Conservation (phyloP, 2,329 filamentous ascomycete genomes). For the Talaromyces sp. region DNA sequence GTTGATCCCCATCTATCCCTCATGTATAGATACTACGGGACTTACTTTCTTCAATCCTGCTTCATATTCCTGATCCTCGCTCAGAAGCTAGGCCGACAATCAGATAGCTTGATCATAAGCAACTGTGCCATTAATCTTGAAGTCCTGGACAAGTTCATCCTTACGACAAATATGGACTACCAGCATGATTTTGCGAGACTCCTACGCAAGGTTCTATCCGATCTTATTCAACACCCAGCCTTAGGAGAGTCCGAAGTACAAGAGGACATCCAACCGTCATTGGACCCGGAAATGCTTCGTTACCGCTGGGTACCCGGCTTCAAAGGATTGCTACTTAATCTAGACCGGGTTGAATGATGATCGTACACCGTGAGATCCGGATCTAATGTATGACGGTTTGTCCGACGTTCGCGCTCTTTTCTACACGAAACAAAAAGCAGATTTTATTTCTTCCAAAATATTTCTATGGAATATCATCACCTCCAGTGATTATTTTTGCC, state of each 20-base stretch:
- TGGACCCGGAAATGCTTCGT: conserved; percentile 8
- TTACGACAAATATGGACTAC: conserved; percentile 6
- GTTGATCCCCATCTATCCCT: conserved; percentile 5
- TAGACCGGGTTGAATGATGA: background rate
- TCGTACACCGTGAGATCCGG: background rate
- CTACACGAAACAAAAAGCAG: background rate
- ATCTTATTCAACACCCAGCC: background rate
- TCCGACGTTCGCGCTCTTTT: background rate
- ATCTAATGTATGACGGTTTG: background rate
- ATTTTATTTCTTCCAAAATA: background rate
- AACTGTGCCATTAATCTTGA: conserved; percentile 6
- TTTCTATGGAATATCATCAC: background rate
- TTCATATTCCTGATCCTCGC: conserved; percentile 5
- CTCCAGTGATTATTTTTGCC: background rate
- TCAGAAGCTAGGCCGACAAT: conserved; percentile 2
- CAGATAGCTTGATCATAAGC: conserved; percentile 4
- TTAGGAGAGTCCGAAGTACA: background rate
- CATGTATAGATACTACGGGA: conserved; percentile 8
- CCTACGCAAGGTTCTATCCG: background rate
- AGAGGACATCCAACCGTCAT: background rate
- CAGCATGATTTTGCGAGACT: conserved; percentile 9
- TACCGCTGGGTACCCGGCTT: conserved; percentile 7
- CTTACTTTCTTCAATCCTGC: conserved; percentile 4
- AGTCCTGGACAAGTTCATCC: conserved; percentile 7
- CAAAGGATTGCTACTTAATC: background rate